Conservation (phyloP, 176 grass and related monocot genomes). For the Luzula sylvatica region DNA sequence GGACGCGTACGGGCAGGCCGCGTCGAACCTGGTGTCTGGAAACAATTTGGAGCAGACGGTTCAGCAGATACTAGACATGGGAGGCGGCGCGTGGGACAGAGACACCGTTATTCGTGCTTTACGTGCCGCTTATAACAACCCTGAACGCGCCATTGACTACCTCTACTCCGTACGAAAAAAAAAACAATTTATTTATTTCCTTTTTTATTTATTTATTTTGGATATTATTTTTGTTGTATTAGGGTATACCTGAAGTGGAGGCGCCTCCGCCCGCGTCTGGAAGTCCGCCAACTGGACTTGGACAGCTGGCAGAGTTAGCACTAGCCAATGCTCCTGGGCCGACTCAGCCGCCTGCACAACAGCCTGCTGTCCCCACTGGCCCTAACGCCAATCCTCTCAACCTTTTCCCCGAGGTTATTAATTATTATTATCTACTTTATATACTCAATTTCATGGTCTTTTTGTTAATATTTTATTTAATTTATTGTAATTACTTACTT, state of each 20-base stretch:
- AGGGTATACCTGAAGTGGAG: constrained; percentile 81
- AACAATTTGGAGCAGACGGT: constrained; percentile 66
- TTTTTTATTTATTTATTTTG: background rate
- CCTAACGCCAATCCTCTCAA: constrained; percentile 87
- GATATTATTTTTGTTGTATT: constrained; percentile 21
- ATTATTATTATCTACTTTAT: background rate
- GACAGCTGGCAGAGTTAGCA: constrained; percentile 31
- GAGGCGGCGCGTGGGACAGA: constrained; percentile 84
- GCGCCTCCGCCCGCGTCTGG: constrained; percentile 49
- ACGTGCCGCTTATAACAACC: constrained; percentile 96
- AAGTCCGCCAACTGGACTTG: constrained; percentile 29
- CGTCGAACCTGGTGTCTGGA: constrained; percentile 87
- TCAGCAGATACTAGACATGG: constrained; percentile 91
- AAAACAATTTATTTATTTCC: background rate
- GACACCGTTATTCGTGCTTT: constrained; percentile 75
- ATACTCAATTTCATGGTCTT: background rate
- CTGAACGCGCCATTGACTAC: constrained; percentile 95
- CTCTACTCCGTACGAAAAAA: constrained; percentile 60
- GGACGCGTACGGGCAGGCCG: constrained; percentile 85
- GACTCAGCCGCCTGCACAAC: constrained; percentile 30
- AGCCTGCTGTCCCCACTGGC: constrained; percentile 40
- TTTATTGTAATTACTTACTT: constrained; percentile 6
- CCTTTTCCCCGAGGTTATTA: constrained; percentile 82
- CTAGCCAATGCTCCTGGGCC: constrained; percentile 27
- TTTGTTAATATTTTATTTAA: constrained; percentile 11